Conservation (phyloP, 192 early-diverging fungal genomes). For the Backusella liffmaniae region DNA sequence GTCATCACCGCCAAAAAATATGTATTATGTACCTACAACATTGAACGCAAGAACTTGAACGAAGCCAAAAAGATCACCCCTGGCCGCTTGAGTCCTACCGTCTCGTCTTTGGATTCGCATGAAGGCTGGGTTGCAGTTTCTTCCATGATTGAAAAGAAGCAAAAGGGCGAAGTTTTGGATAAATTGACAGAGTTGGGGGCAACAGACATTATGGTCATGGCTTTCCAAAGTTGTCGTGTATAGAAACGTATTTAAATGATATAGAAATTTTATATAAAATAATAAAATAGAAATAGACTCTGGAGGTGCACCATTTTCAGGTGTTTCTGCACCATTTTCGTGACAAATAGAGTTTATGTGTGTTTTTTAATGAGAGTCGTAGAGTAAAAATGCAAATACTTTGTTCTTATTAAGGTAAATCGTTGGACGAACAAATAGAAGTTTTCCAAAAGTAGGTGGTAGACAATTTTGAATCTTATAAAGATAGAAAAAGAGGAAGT, state of each 20-base stretch:
- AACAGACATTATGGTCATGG: slow-evolving; percentile 84
- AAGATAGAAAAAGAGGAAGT: background rate
- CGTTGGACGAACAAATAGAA: background rate
- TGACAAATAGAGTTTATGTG: background rate
- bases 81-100: slow-evolving; percentile 89
- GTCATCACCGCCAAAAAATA: slow-evolving; percentile 86
- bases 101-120: slow-evolving; percentile 73
- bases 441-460: background rate
- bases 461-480: background rate
- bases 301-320: background rate
- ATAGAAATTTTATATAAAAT: too few species aligned
- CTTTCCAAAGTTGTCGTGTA: slow-evolving; percentile 74
- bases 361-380: too few species aligned
- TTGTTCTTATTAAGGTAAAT: too few species aligned
- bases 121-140: slow-evolving; percentile 90
- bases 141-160: slow-evolving; percentile 82
- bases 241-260: slow-evolving; percentile 30
- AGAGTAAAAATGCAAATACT: too few species aligned
- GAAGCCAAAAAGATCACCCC: slow-evolving; percentile 79
- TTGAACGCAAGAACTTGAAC: slow-evolving; percentile 62
- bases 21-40: slow-evolving; percentile 92
- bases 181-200: slow-evolving; percentile 82
- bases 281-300: too few species aligned
- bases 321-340: background rate
- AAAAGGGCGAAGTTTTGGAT: slow-evolving; percentile 88